A percentile compares a stretch with the other conserved stretches of the same genome.
These are phyloP conservation scores for Synchytrium microbalum DNA, from an alignment of 371 early-diverging fungal species.

Conservation along the genomic window DNA sequence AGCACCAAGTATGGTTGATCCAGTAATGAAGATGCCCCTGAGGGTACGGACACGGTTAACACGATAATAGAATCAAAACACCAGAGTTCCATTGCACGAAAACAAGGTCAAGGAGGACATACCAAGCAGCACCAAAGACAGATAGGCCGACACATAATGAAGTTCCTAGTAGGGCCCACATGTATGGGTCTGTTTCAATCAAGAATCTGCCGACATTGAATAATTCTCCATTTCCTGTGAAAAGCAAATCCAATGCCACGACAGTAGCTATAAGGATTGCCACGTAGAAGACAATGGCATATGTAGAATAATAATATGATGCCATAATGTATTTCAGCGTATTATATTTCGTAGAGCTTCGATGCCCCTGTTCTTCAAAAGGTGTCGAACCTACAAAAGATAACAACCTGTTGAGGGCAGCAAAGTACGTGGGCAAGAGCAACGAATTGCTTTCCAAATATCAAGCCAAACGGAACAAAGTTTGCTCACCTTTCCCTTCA, in stretches of 20 bases:
- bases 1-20: conserved; percentile 82
- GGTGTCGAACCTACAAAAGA: too few species aligned
- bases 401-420: too few species aligned
- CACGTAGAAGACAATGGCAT: conserved; percentile 22
- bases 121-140: conserved; percentile 96
- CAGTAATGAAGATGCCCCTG: conserved; percentile 94
- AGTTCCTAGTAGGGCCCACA: conserved; percentile 86
- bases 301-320: conserved; percentile 21
- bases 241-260: conserved; percentile 68
- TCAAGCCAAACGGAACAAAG: too few species aligned
- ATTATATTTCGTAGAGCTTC: too few species aligned
- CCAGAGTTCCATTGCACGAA: background rate
- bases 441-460: too few species aligned
- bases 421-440: too few species aligned
- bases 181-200: conserved; percentile 70
- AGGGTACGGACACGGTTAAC: conserved; percentile 2
- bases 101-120: conserved; percentile 15
- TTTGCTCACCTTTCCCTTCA: too few species aligned
- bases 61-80: background rate
- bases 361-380: too few species aligned
- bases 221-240: conserved; percentile 64
- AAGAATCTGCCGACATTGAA: conserved; percentile 81
- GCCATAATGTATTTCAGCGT: too few species aligned
- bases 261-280: conserved; percentile 17
- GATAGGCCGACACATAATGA: conserved; percentile 78